phyloP scores from a whole-genome alignment of 768 basidiomycete species.

The Tylopilus vinaceipallidus region DNA sequence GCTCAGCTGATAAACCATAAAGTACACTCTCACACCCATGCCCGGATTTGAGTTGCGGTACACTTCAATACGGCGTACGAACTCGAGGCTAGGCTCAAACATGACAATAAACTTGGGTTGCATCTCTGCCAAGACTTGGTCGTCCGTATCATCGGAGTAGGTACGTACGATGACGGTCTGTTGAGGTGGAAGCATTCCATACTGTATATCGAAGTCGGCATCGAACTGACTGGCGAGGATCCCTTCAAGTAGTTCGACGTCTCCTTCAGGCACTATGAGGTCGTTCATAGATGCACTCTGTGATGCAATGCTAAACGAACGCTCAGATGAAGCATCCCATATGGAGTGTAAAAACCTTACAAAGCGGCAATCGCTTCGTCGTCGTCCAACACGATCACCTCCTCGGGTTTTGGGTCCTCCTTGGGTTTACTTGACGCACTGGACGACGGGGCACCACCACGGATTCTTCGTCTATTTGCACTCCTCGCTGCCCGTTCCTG shows the following conservation, averaged over 20 bases:
- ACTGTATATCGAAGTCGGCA: constrained; percentile 70
- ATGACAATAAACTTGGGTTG: constrained; percentile 91
- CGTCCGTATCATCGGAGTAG: constrained; percentile 92
- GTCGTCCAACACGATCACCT: constrained; percentile 20
- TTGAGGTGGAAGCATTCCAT: constrained; percentile 75
- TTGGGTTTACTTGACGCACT: constrained; percentile 7
- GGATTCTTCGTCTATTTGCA: constrained; percentile 66
- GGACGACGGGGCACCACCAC: constrained; percentile 61
- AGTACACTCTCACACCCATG: constrained; percentile 84
- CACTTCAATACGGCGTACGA: constrained; percentile 89
- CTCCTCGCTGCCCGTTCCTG: constrained; percentile 54
- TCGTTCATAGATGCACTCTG: constrained; percentile 18
- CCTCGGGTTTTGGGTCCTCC: constrained; percentile 7
- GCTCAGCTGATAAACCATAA: constrained; percentile 91
- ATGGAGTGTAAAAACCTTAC: constrained; percentile 39
- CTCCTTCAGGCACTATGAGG: constrained; percentile 14
- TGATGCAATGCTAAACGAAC: constrained; percentile 16
- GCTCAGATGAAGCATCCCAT: not conserved
- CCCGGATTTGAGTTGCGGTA: constrained; percentile 85
- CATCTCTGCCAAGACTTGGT: constrained; percentile 81
- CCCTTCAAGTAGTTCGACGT: constrained; percentile 24
- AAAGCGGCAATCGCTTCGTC: constrained; percentile 50
- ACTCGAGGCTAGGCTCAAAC: constrained; percentile 93
- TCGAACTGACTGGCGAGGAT: constrained; percentile 36
- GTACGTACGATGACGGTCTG: constrained; percentile 83